phyloP scores from a whole-genome alignment of 108 stramenopile species.

The Skeletonema potamos region DNA sequence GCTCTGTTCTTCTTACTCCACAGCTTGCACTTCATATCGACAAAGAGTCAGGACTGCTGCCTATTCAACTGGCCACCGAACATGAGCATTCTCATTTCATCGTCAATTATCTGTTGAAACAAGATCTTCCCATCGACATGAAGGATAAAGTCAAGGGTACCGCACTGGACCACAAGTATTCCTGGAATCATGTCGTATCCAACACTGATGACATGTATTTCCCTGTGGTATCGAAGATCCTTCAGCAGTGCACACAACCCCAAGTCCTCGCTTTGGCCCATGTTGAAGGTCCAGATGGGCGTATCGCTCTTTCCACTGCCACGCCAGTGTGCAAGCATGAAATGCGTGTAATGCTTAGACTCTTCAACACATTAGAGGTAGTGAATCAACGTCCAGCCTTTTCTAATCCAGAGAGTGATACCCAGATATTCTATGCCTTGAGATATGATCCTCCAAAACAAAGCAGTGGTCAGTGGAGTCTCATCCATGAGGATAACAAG shows the following conservation, averaged over 20 bases:
- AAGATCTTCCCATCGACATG: constrained; percentile 72
- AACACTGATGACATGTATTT: constrained; percentile 77
- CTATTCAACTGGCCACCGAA: constrained; percentile 79
- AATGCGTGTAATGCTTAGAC: constrained; percentile 76
- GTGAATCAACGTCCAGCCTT: constrained; percentile 83
- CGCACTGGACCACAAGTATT: constrained; percentile 70
- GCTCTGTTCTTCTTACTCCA: neutral
- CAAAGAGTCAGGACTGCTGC: constrained; percentile 68
- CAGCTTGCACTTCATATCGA: constrained; percentile 65
- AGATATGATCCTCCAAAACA: constrained; percentile 75
- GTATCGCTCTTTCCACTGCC: constrained; percentile 73
- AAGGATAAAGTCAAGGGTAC: constrained; percentile 79
- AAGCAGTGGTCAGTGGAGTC: constrained; percentile 59
- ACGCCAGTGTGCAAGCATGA: constrained; percentile 86
- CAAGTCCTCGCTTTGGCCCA: constrained; percentile 77
- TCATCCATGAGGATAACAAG: constrained; percentile 81
- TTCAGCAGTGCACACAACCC: constrained; percentile 79
- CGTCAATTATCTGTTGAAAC: constrained; percentile 76
- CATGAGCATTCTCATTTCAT: constrained; percentile 82
- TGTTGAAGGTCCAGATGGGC: constrained; percentile 78
- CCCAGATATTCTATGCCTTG: constrained; percentile 82
- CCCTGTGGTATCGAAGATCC: constrained; percentile 77
- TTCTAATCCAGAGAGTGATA: constrained; percentile 78
- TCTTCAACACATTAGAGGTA: constrained; percentile 84
- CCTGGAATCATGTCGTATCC: constrained; percentile 82